Evolutionary conservation across 305 asterid genomes (phyloP).

Genomic region (Fraxinus xanthoxyloides): DNA sequence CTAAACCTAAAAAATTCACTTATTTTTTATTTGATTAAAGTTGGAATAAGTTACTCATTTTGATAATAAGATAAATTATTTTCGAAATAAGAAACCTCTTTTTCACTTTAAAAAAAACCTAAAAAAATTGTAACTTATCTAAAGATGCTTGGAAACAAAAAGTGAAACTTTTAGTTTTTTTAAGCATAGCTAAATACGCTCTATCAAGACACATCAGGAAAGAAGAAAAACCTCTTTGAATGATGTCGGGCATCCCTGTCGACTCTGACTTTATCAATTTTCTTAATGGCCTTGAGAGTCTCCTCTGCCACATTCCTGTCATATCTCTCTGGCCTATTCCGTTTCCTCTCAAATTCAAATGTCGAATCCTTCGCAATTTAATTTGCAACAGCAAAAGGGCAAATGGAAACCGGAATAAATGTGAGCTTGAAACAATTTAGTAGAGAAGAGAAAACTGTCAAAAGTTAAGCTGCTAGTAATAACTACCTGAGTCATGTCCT

Average conservation of each 20-base stretch:
- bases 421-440: background rate
- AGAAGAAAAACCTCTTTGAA: slow-evolving; percentile 52
- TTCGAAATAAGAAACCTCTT: background rate
- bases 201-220: slow-evolving; percentile 11
- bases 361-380: slow-evolving; percentile 60
- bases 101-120: background rate
- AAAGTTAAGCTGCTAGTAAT: background rate
- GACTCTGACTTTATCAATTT: slow-evolving; percentile 64
- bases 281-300: slow-evolving; percentile 46
- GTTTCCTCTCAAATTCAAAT: slow-evolving; percentile 54
- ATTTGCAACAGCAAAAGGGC: background rate
- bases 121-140: background rate
- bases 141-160: background rate
- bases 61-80: background rate
- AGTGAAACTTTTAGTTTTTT: background rate
- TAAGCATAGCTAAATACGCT: background rate
- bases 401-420: background rate
- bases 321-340: slow-evolving; percentile 46
- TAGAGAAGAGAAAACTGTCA: background rate
- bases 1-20: no score
- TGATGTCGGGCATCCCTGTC: slow-evolving; percentile 60
- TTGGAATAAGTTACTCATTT: background rate
- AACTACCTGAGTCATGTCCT: slow-evolving; percentile 98
- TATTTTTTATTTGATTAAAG: background rate
- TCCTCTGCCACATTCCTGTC: slow-evolving; percentile 37